These are phyloP conservation scores for Tuber brumale DNA, from an alignment of 495 filamentous ascomycete genomes.

Conservation along the genomic window DNA sequence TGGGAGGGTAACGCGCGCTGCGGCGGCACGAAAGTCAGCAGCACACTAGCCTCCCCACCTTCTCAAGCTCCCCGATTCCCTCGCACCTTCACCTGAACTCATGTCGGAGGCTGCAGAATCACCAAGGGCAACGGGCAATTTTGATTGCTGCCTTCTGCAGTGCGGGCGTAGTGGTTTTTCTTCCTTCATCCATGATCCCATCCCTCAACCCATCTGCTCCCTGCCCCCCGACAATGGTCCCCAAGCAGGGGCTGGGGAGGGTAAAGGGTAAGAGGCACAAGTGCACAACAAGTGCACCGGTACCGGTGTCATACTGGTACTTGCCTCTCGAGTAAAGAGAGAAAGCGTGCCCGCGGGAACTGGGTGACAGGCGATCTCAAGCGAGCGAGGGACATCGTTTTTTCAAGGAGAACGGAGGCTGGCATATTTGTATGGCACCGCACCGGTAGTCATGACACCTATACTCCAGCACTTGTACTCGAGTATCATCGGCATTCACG, in stretches of 20 bases:
- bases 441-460: background rate
- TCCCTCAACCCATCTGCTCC: background rate
- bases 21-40: conserved; percentile 30
- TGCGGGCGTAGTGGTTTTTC: background rate
- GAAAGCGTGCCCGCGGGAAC: background rate
- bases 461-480: background rate
- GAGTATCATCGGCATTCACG: background rate
- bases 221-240: background rate
- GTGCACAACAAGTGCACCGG: background rate
- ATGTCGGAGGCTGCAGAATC: conserved; percentile 1
- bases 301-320: too few species aligned
- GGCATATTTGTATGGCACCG: background rate
- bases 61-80: background rate
- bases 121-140: conserved; percentile 4
- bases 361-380: background rate
- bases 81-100: conserved; percentile 2
- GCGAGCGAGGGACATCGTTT: background rate
- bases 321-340: background rate
- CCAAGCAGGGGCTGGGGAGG: background rate
- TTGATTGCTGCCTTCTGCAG: background rate
- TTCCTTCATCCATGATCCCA: background rate
- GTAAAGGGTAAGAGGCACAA: background rate
- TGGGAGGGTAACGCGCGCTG: conserved; percentile 16
- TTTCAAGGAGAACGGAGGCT: background rate
- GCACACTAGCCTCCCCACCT: conserved; percentile 19